A percentile compares a stretch with the other conserved stretches of the same genome.
Evolutionary conservation across 2,329 filamentous ascomycete genomes (phyloP).

Genomic region (Gaeumannomyces sp.): DNA sequence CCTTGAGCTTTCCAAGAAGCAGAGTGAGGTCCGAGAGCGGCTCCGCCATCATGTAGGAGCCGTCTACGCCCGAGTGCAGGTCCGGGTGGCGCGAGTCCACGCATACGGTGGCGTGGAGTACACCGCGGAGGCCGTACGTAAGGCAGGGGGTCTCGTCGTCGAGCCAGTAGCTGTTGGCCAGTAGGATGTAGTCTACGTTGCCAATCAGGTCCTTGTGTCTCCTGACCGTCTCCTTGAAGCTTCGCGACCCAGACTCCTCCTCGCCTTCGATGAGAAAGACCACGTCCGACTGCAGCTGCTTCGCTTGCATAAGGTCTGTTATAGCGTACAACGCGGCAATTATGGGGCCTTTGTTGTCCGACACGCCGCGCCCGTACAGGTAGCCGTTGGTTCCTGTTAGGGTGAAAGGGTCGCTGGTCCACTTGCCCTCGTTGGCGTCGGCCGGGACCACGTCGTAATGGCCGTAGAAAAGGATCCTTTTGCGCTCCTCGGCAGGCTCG

Average conservation of each 20-base stretch:
- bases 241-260: slow-evolving; percentile 88
- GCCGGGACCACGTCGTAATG: slow-evolving; percentile 97
- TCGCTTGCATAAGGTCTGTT: slow-evolving; percentile 79
- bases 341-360: slow-evolving; percentile 95
- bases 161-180: slow-evolving; percentile 98
- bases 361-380: slow-evolving; percentile 90
- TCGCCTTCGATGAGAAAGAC: slow-evolving; percentile 95
- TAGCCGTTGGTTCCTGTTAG: slow-evolving; percentile 86
- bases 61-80: slow-evolving; percentile 94
- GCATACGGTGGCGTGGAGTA: slow-evolving; percentile 86
- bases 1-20: slow-evolving; percentile 76
- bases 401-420: slow-evolving; percentile 84
- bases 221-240: slow-evolving; percentile 78
- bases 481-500: slow-evolving; percentile 58
- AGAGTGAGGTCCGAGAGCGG: slow-evolving; percentile 86
- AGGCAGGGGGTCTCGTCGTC: slow-evolving; percentile 93
- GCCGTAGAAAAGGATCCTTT: slow-evolving; percentile 92
- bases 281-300: slow-evolving; percentile 78
- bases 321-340: slow-evolving; percentile 92
- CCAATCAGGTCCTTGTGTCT: slow-evolving; percentile 81
- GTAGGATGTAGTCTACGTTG: slow-evolving; percentile 83
- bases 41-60: slow-evolving; percentile 83
- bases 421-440: slow-evolving; percentile 74
- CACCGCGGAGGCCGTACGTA: slow-evolving; percentile 88
- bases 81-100: slow-evolving; percentile 83